Base-by-base conservation (phyloP, 2,329 filamentous ascomycete species). In the Leptoxyphium fumago region DNA sequence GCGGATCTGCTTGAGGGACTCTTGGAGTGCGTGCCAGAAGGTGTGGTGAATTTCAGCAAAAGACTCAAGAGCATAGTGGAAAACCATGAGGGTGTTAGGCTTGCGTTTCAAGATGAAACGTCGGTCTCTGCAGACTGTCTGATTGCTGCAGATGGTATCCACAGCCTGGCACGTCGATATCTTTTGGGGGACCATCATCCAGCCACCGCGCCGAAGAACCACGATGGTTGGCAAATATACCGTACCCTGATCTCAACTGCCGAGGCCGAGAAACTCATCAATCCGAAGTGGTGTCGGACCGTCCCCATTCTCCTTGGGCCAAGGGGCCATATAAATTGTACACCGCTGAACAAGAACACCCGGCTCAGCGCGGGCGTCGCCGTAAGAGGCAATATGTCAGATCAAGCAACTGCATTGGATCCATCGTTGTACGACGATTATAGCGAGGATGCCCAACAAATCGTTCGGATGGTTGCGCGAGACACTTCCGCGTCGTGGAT, bases 81-180 rank as follows among this genome's bases (percentile, higher is more conserved):
- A 17, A 45, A 50, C 28, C 41, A 15, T n/a, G 56, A 55, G 5
- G 52, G 54, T 0, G 55, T 64, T 1, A 53, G 45, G 13, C 45
- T 74, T 1, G 52, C 52, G 21, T 75, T 76, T 50, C 56, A 62
- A n/a, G 72, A 75, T 50, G 70, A 68, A 5, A 65, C 62, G 0
- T 60, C 54, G 2, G 60, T 60, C 0, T 52, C 55, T 0, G 69
- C 68, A 0, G 70, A 75, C 48, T 54, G 74, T 36, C 52, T 74
- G 18, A 62, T 76, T 13, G 72, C 71, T 1, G 67, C 71, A 0
- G 72, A 76, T 53, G 73, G 73, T 34, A 68, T 75, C 40, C 68
- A 70, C 50, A 73, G 70, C 15, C 58, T 62, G 2, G 63, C 71
- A 18, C 60, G 64, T 10, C 58, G 56, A 18, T 64, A 64, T n/a